Evolutionary conservation across 176 grass and related monocot species (phyloP), one percentile per base, ranked within the genome.

Genomic region (Oryza punctata): DNA sequence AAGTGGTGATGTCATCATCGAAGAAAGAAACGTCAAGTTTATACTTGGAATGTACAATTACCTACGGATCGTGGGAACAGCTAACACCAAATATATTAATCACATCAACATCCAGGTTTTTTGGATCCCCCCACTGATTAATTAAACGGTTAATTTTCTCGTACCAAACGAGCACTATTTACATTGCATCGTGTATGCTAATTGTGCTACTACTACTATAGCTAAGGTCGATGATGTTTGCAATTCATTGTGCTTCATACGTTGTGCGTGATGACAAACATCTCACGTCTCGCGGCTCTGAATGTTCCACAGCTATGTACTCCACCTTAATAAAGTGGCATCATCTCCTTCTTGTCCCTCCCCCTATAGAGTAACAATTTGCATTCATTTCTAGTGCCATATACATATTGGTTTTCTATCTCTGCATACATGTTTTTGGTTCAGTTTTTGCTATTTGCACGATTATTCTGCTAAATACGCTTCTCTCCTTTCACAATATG

Each of bases 181-280:
- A 15, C 45, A 47, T 47, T 47, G 14, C 52, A 21, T 57, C 52
- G 6, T n/a, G 52, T 7, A 9, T 57, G 52, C 18, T 57, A 21
- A 57, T 57, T 57, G 47, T n/a, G 19, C 12, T 7, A 38, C 6
- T 38, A 32, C 32, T 32, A 38, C 37, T 38, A 8, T 38, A 38
- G 7, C 7, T 15, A n/a, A 21, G 18, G 21, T 57, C 19, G 52
- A 21, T 57, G 6, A 1, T 54, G 50, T 57, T 57, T 21, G 52
- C 16, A 57, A 57, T 57, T 67, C 16, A 54, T 73, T 27, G 19
- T 52, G 14, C 52, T 16, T 50, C 87, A 76, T 72, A 49, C 82
- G 3, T 23, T 27, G n/a, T 32, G 87, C 49, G 82, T 89, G 87
- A 80, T 37, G 77, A 69, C 61, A 69, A 60, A 45, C 15, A 11